phyloP scores from a whole-genome alignment of 768 basidiomycete genomes.

The Pilatotrama ljubarskyi region DNA sequence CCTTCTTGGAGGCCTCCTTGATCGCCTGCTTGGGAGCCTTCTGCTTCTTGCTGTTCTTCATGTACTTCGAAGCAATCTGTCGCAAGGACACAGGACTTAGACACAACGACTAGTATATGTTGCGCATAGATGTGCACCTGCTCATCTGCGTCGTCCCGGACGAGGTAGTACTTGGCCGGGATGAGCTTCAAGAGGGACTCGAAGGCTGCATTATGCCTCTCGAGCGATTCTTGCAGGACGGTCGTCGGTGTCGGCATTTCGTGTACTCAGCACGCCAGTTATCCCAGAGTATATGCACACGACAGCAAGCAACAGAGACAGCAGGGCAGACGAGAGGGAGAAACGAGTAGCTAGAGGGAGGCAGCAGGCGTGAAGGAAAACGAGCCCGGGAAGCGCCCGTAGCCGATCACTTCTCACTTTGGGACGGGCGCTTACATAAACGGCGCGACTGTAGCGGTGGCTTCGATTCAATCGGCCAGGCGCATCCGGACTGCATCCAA shows the following conservation, averaged over 20 bases:
- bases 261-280: neutral
- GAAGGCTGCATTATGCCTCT: constrained; percentile 84
- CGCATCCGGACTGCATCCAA: neutral
- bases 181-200: constrained; percentile 82
- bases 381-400: constrained; percentile 5
- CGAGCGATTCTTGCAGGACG: constrained; percentile 61
- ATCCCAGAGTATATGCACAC: neutral
- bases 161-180: constrained; percentile 87
- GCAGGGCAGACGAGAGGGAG: neutral
- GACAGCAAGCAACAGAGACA: neutral
- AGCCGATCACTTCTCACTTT: neutral
- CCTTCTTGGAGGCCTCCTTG: constrained; percentile 88
- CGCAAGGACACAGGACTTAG: neutral
- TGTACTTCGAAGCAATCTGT: constrained; percentile 66
- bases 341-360: neutral
- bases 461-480: neutral
- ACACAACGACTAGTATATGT: neutral
- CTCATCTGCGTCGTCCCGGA: constrained; percentile 63
- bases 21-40: constrained; percentile 79
- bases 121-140: constrained; percentile 39
- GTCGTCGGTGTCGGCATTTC: constrained; percentile 51
- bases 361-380: constrained; percentile 6
- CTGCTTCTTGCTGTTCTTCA: constrained; percentile 84
- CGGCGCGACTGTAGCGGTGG: neutral
- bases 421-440: neutral